These are phyloP conservation scores for Cladobotryum protrusum DNA, from an alignment of 2,329 filamentous ascomycete genomes.

Conservation along the genomic window DNA sequence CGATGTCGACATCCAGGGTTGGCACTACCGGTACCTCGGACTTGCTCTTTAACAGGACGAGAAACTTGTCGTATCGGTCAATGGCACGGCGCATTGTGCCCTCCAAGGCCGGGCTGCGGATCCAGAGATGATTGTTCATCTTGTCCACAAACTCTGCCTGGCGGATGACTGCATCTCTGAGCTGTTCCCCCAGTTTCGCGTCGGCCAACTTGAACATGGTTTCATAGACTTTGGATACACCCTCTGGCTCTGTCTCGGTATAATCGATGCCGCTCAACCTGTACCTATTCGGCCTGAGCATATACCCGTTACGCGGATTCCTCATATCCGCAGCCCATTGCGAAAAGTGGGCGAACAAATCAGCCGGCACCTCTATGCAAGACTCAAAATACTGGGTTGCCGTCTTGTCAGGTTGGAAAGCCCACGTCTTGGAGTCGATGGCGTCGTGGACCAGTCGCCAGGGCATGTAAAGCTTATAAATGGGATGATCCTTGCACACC, in stretches of 20 bases:
- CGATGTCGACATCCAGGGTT: slow-evolving; percentile 36
- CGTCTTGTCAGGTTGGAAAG: neutral
- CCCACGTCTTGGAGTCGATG: slow-evolving; percentile 15
- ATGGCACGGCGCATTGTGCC: slow-evolving; percentile 30
- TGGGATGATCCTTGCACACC: slow-evolving; percentile 9
- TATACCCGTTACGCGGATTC: neutral
- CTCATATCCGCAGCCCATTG: slow-evolving; percentile 1
- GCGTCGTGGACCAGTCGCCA: slow-evolving; percentile 15
- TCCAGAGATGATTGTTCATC: slow-evolving; percentile 34
- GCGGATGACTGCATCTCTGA: slow-evolving; percentile 28
- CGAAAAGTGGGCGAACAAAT: slow-evolving; percentile 10
- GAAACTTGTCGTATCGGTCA: slow-evolving; percentile 33
- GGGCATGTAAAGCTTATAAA: slow-evolving; percentile 16
- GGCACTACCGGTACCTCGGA: slow-evolving; percentile 29
- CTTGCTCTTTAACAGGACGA: slow-evolving; percentile 27
- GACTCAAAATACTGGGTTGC: slow-evolving; percentile 2
- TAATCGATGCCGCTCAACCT: neutral
- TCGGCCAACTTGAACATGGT: slow-evolving; percentile 2
- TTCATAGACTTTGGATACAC: neutral
- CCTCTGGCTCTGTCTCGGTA: too few relatives aligned
- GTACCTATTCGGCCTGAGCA: neutral
- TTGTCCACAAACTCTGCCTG: slow-evolving; percentile 35
- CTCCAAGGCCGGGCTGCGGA: slow-evolving; percentile 27
- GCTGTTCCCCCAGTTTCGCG: slow-evolving; percentile 6
- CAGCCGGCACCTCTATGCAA: neutral